phyloP scores from a whole-genome alignment of 139 green algal species.

The Yamagishiella unicocca region DNA sequence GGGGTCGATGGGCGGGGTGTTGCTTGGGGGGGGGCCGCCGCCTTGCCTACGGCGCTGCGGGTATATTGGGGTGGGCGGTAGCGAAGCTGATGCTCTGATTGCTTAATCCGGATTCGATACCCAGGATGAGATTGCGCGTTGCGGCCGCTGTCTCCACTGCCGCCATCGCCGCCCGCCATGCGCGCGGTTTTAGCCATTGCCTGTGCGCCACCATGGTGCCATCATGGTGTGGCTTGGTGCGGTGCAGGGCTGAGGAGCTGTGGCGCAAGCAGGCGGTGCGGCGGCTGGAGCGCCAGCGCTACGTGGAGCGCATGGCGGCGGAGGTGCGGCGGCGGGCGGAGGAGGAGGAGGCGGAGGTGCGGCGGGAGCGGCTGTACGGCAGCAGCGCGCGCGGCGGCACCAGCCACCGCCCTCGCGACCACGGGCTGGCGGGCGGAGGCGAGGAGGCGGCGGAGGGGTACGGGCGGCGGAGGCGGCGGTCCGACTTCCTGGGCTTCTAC shows the following conservation, averaged over 20 bases:
- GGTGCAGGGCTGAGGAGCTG: constrained; percentile 68
- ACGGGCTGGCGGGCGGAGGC: constrained; percentile 2
- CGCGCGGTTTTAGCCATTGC: too few relatives aligned
- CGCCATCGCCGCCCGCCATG: too few relatives aligned
- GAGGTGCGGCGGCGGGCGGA: constrained; percentile 51
- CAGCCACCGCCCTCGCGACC: constrained; percentile 8
- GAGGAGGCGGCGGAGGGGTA: neutral
- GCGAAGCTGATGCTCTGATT: too few relatives aligned
- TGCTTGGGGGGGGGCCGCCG: too few relatives aligned
- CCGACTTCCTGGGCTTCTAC: constrained; percentile 88
- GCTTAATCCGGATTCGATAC: too few relatives aligned
- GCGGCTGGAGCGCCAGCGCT: constrained; percentile 53
- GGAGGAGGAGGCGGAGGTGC: constrained; percentile 38
- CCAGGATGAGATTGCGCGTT: too few relatives aligned
- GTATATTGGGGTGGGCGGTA: too few relatives aligned
- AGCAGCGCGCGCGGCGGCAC: neutral
- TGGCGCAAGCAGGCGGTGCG: constrained; percentile 59
- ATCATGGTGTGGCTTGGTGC: too few relatives aligned
- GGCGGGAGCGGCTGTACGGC: constrained; percentile 4
- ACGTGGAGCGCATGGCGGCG: constrained; percentile 46
- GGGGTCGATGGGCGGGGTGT: too few relatives aligned
- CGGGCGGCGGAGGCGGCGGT: constrained; percentile 49
- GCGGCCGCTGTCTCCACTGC: too few relatives aligned
- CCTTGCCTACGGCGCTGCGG: too few relatives aligned
- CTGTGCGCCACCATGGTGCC: too few relatives aligned